A percentile compares a stretch with the other conserved stretches of the same genome.
Conservation (phyloP, 106 monocot species). For the Ottelia alismoides region DNA sequence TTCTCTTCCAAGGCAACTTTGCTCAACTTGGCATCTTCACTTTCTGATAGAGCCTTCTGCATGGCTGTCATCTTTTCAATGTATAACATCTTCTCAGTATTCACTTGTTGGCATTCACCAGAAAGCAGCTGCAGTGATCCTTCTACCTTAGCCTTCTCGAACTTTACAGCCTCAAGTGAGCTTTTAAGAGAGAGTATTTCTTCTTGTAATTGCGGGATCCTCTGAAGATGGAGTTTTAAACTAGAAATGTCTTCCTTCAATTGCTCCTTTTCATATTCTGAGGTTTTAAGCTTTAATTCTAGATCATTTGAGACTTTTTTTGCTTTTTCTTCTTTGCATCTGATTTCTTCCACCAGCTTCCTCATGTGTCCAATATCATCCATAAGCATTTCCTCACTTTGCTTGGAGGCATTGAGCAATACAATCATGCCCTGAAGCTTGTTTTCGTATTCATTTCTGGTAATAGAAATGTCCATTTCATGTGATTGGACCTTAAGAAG, state of each 20-base stretch:
- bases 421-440: slow-evolving; percentile 63
- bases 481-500: slow-evolving; percentile 34
- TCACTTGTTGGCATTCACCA: slow-evolving; percentile 57
- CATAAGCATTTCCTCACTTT: slow-evolving; percentile 80
- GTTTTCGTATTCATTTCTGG: slow-evolving; percentile 39
- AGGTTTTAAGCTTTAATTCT: slow-evolving; percentile 63
- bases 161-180: slow-evolving; percentile 53
- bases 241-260: slow-evolving; percentile 47
- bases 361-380: slow-evolving; percentile 53
- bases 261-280: slow-evolving; percentile 79
- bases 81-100: slow-evolving; percentile 26
- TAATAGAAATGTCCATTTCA: slow-evolving; percentile 45
- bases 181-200: slow-evolving; percentile 40
- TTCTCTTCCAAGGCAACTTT: slow-evolving; percentile 66
- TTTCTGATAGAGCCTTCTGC: slow-evolving; percentile 42
- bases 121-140: slow-evolving; percentile 24
- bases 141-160: slow-evolving; percentile 59
- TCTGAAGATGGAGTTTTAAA: slow-evolving; percentile 49
- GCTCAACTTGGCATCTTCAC: slow-evolving; percentile 40
- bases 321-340: slow-evolving; percentile 51
- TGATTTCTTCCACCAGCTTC: slow-evolving; percentile 34
- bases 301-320: slow-evolving; percentile 51
- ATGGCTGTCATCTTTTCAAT: slow-evolving; percentile 33
- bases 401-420: slow-evolving; percentile 75
- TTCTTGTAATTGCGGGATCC: slow-evolving; percentile 49